Evolutionary conservation across 192 early-diverging fungal genomes (phyloP).

Genomic region (Irineochytrium annulatum): DNA sequence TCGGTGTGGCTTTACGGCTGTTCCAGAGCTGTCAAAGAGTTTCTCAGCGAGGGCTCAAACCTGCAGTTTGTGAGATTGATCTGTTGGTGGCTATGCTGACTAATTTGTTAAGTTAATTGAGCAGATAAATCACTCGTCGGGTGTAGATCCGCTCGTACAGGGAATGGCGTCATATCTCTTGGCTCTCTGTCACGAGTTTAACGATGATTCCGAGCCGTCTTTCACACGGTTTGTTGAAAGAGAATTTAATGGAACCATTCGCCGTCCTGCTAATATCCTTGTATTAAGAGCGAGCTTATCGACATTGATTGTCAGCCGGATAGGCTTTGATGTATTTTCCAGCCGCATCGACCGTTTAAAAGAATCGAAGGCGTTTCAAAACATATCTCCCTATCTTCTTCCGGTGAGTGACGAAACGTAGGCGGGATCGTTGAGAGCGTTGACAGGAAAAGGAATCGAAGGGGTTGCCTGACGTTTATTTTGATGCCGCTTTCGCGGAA

Average conservation of each 20-base stretch:
- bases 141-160: slow-evolving; percentile 81
- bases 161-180: slow-evolving; percentile 85
- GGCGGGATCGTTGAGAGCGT: slow-evolving; percentile 3
- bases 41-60: slow-evolving; percentile 85
- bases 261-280: too few relatives aligned
- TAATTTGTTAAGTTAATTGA: slow-evolving; percentile 69
- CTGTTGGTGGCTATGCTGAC: slow-evolving; percentile 9
- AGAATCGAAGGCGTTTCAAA: slow-evolving; percentile 77
- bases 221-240: slow-evolving; percentile 55
- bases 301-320: slow-evolving; percentile 77
- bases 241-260: too few relatives aligned
- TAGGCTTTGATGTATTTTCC: slow-evolving; percentile 81
- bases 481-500: slow-evolving; percentile 82
- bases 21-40: slow-evolving; percentile 71
- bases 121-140: slow-evolving; percentile 82
- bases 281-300: slow-evolving; percentile 65
- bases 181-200: slow-evolving; percentile 83
- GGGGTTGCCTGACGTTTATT: slow-evolving; percentile 64
- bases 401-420: slow-evolving; percentile 19
- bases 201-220: slow-evolving; percentile 71
- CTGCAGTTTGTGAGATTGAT: slow-evolving; percentile 74
- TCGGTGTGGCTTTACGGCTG: slow-evolving; percentile 84
- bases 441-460: slow-evolving; percentile 18
- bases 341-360: slow-evolving; percentile 79
- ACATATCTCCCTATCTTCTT: slow-evolving; percentile 57